Base-by-base conservation (phyloP, 805 yeast species). In the Yarrowia sp. region DNA sequence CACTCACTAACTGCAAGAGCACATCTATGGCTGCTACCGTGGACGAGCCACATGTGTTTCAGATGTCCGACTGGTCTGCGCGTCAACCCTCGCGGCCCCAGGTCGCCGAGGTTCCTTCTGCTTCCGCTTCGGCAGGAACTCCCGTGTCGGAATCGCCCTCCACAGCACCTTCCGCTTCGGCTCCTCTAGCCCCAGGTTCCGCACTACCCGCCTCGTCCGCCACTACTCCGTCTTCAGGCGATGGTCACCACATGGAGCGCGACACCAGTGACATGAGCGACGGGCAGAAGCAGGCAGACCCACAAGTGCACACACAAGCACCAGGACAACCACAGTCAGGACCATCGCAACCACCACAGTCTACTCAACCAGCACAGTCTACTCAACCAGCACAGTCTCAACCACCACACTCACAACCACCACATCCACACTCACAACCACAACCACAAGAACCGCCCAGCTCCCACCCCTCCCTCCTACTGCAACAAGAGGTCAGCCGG, bases 401-500 rank as follows among this genome's bases (percentile, higher is more conserved):
- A 15, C 49, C 20, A 17, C 24, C 33, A 5, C 63, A 14, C 9
- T 13, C 50, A 15, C n/a, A n/a, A 9, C 9, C n/a, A 9, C 38
- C 52, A 13, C 36, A n/a, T n/a, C n/a, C n/a, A n/a, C n/a, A n/a
- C n/a, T n/a, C n/a, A n/a, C n/a, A n/a, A n/a, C n/a, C n/a, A n/a
- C n/a, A n/a, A n/a, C 17, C 50, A 14, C 15, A 14, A 15, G 43
- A 12, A 8, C 38, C 52, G 19, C 36, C 52, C 17, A 19, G 17
- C 52, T 1, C 14, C 44, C 4, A 9, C 38, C 3, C 47, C 40
- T 17, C 36, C 40, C 81, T 89, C 38, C 82, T 86, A 65, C 76
- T 85, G 2, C 92, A 91, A 74, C 94, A 89, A 74, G 97, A 93
- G 75, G 82, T 84, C 52, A 89, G 97, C 1, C 89, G 88, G 71